Evolutionary conservation across 2,329 filamentous ascomycete species (phyloP).

Genomic region (Phialophora tarda): DNA sequence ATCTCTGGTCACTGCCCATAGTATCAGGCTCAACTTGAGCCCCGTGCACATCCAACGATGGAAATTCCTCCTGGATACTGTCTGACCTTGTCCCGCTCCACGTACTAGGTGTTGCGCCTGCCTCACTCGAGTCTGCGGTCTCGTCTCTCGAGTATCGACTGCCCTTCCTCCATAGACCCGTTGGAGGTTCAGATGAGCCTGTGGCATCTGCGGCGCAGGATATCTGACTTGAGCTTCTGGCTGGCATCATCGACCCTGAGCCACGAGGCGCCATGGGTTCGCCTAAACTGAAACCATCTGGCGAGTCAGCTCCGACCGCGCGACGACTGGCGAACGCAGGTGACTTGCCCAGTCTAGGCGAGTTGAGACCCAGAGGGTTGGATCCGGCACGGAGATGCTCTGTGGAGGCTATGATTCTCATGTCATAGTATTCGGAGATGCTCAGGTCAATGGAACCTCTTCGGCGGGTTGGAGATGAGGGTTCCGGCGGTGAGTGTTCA

Average conservation of each 20-base stretch:
- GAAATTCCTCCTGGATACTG: constrained; percentile 25
- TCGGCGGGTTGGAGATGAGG: constrained; percentile 28
- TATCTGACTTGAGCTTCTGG: constrained; percentile 32
- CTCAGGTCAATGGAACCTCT: constrained; percentile 41
- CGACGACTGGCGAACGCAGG: constrained; percentile 38
- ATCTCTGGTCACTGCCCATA: not conserved
- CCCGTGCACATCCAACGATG: constrained; percentile 2
- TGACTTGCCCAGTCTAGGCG: constrained; percentile 36
- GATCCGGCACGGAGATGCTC: constrained; percentile 63
- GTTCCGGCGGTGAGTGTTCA: constrained; percentile 29
- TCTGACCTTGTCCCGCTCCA: constrained; percentile 17
- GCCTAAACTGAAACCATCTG: constrained; percentile 38
- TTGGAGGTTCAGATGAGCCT: constrained; percentile 16
- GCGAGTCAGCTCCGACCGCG: constrained; percentile 34
- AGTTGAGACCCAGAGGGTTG: constrained; percentile 42
- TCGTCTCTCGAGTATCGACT: constrained; percentile 34
- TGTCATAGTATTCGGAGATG: constrained; percentile 61
- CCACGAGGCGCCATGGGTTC: constrained; percentile 28
- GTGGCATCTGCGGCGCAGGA: constrained; percentile 23
- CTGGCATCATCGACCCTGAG: constrained; percentile 14
- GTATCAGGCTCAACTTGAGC: not conserved
- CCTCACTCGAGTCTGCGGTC: constrained; percentile 31
- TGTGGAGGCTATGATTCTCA: constrained; percentile 65
- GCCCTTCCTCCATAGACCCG: constrained; percentile 33
- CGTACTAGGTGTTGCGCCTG: constrained; percentile 24